Evolutionary conservation across 2,329 filamentous ascomycete genomes (phyloP).

Genomic region (Alternaria sp.): DNA sequence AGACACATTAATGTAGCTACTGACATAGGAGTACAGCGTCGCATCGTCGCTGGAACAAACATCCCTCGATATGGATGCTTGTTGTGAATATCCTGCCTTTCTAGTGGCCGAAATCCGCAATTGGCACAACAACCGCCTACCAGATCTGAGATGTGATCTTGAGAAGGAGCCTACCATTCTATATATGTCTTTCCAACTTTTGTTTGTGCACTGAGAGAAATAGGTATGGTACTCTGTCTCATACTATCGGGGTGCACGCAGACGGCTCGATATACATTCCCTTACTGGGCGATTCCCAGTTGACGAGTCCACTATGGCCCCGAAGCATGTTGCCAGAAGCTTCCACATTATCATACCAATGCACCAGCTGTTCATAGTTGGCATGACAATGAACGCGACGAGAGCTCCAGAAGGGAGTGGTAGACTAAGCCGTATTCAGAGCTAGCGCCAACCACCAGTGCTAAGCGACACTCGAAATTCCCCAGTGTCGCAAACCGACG

Average conservation of each 20-base stretch:
- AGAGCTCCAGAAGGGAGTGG: not conserved
- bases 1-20: no score
- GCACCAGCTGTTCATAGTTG: not conserved
- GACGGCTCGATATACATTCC: not conserved
- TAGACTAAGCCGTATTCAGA: not conserved
- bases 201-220: not conserved
- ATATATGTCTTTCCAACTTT: not conserved
- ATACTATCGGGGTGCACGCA: not conserved
- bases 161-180: not conserved
- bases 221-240: not conserved
- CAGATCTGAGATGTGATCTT: not conserved
- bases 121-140: not conserved
- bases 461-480: slow-evolving; percentile 28
- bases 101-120: not conserved
- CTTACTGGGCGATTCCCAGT: not conserved
- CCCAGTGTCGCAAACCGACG: slow-evolving; percentile 17
- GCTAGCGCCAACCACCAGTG: slow-evolving; percentile 11
- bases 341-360: not conserved
- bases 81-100: no score
- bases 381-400: not conserved
- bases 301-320: not conserved
- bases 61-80: no score
- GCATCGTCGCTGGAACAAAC: not conserved
- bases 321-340: not conserved
- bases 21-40: not conserved